Conservation (phyloP, 2,329 filamentous ascomycete genomes). For the Trichoderma afroharzianum region DNA sequence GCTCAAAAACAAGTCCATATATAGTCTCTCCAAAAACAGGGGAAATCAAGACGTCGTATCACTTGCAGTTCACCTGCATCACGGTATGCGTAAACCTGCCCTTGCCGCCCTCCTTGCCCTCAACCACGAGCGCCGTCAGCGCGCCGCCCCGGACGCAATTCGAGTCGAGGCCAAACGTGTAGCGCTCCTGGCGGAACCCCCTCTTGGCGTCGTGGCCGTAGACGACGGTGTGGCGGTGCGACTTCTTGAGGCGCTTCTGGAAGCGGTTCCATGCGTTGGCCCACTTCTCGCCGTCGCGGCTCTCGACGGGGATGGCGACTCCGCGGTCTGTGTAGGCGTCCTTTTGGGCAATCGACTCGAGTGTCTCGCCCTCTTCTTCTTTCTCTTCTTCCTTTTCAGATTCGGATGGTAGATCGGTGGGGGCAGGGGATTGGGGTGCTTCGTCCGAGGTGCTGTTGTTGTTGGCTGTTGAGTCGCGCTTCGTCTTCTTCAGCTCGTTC, state of each 20-base stretch:
- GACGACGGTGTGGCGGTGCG: constrained; percentile 61
- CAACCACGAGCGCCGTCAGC: constrained; percentile 74
- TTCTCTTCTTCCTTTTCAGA: constrained; percentile 21
- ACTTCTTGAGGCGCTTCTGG: constrained; percentile 36
- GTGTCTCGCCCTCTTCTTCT: not conserved
- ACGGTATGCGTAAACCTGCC: constrained; percentile 35
- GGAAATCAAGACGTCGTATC: not conserved
- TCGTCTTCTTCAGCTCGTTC: constrained; percentile 26
- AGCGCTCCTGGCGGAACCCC: constrained; percentile 59
- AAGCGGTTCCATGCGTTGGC: constrained; percentile 57
- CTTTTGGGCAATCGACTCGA: constrained; percentile 14
- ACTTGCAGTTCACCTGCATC: constrained; percentile 41
- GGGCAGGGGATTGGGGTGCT: not conserved
- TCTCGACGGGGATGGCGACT: constrained; percentile 38
- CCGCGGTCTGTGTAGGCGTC: constrained; percentile 28
- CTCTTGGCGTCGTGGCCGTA: constrained; percentile 82
- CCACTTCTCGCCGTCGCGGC: constrained; percentile 61
- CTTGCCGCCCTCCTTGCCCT: constrained; percentile 39
- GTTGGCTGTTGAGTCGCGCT: not conserved
- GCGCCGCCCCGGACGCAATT: constrained; percentile 73
- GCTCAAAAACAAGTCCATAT: not conserved
- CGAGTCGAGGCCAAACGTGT: constrained; percentile 81
- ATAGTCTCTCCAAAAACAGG: not conserved
- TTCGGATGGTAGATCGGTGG: not conserved
- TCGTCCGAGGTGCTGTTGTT: not conserved